These are phyloP conservation scores for Trichophyton benhamiae DNA, from an alignment of 2,329 filamentous ascomycete genomes.

Conservation along the genomic window DNA sequence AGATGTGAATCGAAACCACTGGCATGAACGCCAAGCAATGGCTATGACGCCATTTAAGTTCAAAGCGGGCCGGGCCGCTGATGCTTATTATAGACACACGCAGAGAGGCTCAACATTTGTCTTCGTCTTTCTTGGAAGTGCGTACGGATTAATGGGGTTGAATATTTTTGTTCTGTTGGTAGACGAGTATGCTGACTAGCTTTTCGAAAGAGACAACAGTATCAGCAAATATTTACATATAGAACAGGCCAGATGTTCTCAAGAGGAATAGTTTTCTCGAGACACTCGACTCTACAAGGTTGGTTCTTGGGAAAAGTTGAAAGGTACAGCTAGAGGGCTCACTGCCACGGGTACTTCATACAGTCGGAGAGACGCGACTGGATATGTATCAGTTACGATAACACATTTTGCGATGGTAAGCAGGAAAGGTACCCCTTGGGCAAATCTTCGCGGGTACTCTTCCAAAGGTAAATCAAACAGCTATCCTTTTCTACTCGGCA, in stretches of 20 bases:
- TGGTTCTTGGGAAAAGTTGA: too few relatives aligned
- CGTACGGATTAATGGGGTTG: background rate
- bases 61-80: background rate
- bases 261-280: too few relatives aligned
- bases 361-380: too few relatives aligned
- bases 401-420: too few relatives aligned
- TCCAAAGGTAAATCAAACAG: background rate
- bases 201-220: background rate
- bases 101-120: background rate
- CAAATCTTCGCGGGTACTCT: background rate
- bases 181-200: background rate
- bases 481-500: background rate
- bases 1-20: too few relatives aligned
- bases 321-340: too few relatives aligned
- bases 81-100: background rate
- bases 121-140: background rate
- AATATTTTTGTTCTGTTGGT: too few relatives aligned
- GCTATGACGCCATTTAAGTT: background rate
- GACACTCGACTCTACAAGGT: too few relatives aligned
- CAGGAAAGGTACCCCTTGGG: too few relatives aligned
- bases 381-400: too few relatives aligned
- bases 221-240: background rate
- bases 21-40: background rate
- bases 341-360: too few relatives aligned
- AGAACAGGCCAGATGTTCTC: too few relatives aligned